Evolutionary conservation across 108 stramenopile genomes (phyloP), one percentile per base, ranked within the genome.

Genomic region (Discostella pseudostelligera): DNA sequence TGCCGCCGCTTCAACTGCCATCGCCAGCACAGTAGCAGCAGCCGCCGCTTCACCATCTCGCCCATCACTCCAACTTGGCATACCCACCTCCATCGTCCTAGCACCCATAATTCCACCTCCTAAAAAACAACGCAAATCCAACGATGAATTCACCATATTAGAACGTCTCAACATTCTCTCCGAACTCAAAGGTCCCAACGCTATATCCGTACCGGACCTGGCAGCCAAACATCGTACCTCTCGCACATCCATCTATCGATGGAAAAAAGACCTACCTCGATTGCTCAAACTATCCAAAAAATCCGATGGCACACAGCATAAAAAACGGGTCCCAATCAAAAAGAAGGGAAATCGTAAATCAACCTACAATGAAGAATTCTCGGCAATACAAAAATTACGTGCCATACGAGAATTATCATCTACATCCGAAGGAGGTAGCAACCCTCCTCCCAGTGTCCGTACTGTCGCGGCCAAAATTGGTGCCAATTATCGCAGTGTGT

Each of bases 111-210:
- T 1, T 4, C 53, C 29, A 13, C 53, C 53, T 3, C 53, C 53
- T 3, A 32, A 32, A 16, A 54, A 59, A 36, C 24, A 42, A 26
- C 59, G 59, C 0, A 39, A 39, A 0, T 24, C 21, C 19, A 32
- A 42, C 0, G 59, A 59, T 24, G 59, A 59, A 62, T 61, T 61
- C 53, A 70, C 59, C 2, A 36, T 56, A 14, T 28, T 32, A 2
- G 59, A 62, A 62, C 51, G 49, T 12, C 70, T 70, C 2, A 13
- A 43, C 0, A 70, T 70, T 21, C 51, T 70, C 13, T 28, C 28
- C 53, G 51, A 70, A 24, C 70, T 70, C 25, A 4, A 21, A 17
- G 48, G 43, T 25, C 58, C 50, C 17, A 40, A 36, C 22, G 29
- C 60, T 7, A 8, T 37, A 1, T 42, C 51, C 22, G 49, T 62